Evolutionary conservation across 441 rosid species (phyloP), one percentile per base, ranked within the genome.

Genomic region (Erysimum cheiri): DNA sequence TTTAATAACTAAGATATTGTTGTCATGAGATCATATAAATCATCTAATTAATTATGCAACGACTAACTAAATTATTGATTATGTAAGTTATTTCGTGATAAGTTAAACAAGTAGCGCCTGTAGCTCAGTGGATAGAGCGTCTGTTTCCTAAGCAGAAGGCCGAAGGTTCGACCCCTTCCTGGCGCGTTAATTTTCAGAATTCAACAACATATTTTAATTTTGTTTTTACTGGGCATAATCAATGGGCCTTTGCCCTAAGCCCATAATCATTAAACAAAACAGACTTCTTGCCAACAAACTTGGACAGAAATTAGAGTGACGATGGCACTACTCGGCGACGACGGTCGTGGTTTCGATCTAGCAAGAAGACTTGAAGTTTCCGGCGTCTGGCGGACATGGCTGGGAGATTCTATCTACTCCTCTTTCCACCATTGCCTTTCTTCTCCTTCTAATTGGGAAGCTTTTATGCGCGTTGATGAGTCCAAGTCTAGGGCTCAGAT

Each of bases 81-180:
- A 22, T 22, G 2, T 22, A 22, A 22, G 24, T 22, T 22, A 19
- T 22, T 22, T 1, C 2, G 24, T 22, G 1, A 22, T 22, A 0
- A 22, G 2, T 22, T 2, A 2, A 22, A 0, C n/a, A 4, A 22
- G 5, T 3, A 24, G 96, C 86, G 90, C 95, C 83, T 83, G 92
- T 88, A 85, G 93, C 98, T 88, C 93, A 87, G 96, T 90, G 91
- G 95, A 88, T 85, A 88, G 95, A 88, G 96, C 89, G 93, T 87
- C 92, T 88, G 92, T 85, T 92, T 90, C 91, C 93, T 90, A 85
- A 90, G 93, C 88, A 90, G 94, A 86, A 89, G 80, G 94, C 73
- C 91, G 83, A 78, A 87, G 93, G 91, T 89, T 89, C 69, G 69
- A 50, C 69, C 69, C 59, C 69, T 50, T 24, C 48, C 37, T 64